Conservation (phyloP, 2,329 filamentous ascomycete species). For the Thermoascus crustaceus region DNA sequence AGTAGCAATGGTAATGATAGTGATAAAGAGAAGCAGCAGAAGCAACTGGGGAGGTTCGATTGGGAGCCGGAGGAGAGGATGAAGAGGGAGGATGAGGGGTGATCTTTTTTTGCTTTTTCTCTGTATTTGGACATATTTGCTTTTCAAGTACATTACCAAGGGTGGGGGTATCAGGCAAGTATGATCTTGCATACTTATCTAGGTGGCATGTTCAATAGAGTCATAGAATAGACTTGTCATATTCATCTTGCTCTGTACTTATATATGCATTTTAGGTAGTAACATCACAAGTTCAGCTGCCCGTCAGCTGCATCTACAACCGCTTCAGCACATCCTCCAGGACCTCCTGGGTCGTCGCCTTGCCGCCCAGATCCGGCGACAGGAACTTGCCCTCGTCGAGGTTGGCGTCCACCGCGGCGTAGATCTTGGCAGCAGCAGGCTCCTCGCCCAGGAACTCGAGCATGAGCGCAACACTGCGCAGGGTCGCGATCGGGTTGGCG, state of each 20-base stretch:
- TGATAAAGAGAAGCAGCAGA: conserved; percentile 4
- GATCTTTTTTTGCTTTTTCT: neutral
- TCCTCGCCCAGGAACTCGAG: conserved; percentile 89
- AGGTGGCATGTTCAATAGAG: too few relatives aligned
- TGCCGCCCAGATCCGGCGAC: conserved; percentile 84
- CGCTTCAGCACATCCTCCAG: conserved; percentile 77
- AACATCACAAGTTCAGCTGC: neutral
- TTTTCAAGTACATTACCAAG: too few relatives aligned
- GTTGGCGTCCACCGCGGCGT: conserved; percentile 84
- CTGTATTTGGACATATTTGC: too few relatives aligned
- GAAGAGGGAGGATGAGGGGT: conserved; percentile 17
- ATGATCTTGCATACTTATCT: too few relatives aligned
- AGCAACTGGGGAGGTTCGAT: conserved; percentile 15
- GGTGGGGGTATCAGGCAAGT: too few relatives aligned
- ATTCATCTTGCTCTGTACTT: too few relatives aligned
- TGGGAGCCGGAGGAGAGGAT: conserved; percentile 14
- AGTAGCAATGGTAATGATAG: neutral
- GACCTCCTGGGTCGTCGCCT: conserved; percentile 76
- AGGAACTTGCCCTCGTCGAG: conserved; percentile 74
- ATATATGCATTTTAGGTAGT: too few relatives aligned
- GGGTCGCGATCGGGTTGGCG: conserved; percentile 92
- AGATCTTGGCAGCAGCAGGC: conserved; percentile 78
- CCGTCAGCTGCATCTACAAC: conserved; percentile 47
- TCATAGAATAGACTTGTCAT: too few relatives aligned
- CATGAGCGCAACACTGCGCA: conserved; percentile 88